Percentiles rank a stretch among this genome's conserved stretches.
Evolutionary conservation across 495 filamentous ascomycete species (phyloP).

Genomic region (Xylaria intraflava): DNA sequence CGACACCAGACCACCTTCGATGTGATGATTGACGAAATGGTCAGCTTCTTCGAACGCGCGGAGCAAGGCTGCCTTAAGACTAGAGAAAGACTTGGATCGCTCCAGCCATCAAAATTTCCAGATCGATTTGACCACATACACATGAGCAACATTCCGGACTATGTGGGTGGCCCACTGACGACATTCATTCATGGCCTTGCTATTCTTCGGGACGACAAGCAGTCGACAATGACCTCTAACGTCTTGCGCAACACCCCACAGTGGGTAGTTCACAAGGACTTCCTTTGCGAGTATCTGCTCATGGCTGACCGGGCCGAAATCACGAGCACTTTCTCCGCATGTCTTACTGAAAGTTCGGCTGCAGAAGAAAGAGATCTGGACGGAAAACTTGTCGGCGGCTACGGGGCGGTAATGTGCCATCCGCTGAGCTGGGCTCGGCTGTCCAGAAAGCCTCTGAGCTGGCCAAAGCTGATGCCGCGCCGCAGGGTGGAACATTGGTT

Average conservation of each 20-base stretch:
- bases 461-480: conserved; percentile 19
- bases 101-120: no score
- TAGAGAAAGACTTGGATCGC: no score
- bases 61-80: no score
- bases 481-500: conserved; percentile 26
- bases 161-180: conserved; percentile 29
- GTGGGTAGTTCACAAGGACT: conserved; percentile 11
- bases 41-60: no score
- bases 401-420: not conserved
- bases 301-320: conserved; percentile 16
- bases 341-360: conserved; percentile 15
- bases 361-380: not conserved
- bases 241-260: conserved; percentile 19
- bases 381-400: not conserved
- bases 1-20: no score
- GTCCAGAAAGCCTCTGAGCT: conserved; percentile 1
- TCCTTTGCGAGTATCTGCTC: conserved; percentile 26
- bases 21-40: no score
- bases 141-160: conserved; percentile 37
- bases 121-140: no score
- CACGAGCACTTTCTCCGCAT: conserved; percentile 13
- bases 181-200: conserved; percentile 28
- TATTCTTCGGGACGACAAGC: conserved; percentile 17
- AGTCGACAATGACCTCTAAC: conserved; percentile 17
- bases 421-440: not conserved